These are phyloP conservation scores for Inonotus obliquus DNA, from an alignment of 1,284 basidiomycete species.

Conservation along the genomic window DNA sequence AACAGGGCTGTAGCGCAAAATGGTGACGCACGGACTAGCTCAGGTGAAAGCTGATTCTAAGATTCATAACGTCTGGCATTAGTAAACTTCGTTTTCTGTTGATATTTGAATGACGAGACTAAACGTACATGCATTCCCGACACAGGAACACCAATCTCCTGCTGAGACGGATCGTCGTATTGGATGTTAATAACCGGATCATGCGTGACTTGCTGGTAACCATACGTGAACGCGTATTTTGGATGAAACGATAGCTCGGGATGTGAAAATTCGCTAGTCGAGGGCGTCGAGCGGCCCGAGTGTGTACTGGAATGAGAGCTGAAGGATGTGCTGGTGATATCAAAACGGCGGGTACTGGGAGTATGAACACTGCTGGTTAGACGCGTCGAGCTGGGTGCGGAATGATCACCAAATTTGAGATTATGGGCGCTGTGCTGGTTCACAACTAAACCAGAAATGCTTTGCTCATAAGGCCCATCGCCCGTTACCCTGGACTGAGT, in stretches of 20 bases:
- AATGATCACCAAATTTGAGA: too few relatives aligned
- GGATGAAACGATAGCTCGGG: neutral
- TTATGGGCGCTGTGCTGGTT: neutral
- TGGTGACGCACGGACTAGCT: neutral
- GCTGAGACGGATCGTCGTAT: neutral
- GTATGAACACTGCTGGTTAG: neutral
- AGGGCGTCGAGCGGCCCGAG: conserved; percentile 5
- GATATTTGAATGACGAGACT: neutral
- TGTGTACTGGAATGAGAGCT: conserved; percentile 1
- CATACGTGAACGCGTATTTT: neutral
- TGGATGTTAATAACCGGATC: neutral
- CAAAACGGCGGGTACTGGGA: neutral
- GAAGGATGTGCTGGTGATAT: neutral
- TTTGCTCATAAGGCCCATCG: neutral
- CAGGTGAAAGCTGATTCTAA: too few relatives aligned
- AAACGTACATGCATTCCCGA: neutral
- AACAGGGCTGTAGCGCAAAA: neutral
- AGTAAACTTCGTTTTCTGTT: neutral
- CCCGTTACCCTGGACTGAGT: neutral
- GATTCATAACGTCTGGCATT: neutral
- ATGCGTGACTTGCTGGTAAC: neutral
- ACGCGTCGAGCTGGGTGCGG: neutral
- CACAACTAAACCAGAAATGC: neutral
- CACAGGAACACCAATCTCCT: neutral
- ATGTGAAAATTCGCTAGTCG: neutral